Conservation (phyloP, 345 rosid species). For the Leavenworthia alabamica region DNA sequence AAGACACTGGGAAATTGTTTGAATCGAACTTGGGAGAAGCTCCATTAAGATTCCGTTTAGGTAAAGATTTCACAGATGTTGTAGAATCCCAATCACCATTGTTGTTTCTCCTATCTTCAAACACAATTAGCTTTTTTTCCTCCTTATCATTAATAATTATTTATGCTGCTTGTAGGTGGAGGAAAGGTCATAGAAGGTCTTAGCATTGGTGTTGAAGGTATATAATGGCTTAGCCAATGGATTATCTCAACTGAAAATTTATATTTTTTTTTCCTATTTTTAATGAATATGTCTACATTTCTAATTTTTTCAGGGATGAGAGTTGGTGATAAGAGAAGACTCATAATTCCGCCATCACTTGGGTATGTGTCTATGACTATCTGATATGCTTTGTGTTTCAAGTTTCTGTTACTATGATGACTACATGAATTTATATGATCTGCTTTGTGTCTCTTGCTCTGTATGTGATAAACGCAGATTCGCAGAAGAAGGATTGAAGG, state of each 20-base stretch:
- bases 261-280: neutral
- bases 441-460: neutral
- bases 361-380: too few species aligned
- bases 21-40: conserved; percentile 38
- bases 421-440: neutral
- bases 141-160: neutral
- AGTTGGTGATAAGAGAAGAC: conserved; percentile 75
- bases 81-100: neutral
- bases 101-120: neutral
- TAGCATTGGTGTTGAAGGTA: conserved; percentile 60
- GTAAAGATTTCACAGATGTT: conserved; percentile 22
- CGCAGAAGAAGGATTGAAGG: conserved; percentile 36
- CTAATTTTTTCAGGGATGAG: conserved; percentile 58
- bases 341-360: conserved; percentile 65
- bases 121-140: neutral
- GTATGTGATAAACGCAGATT: conserved; percentile 35
- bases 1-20: conserved; percentile 43
- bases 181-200: conserved; percentile 39
- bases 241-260: neutral
- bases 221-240: conserved; percentile 22
- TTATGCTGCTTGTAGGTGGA: conserved; percentile 33
- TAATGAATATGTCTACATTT: neutral
- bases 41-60: conserved; percentile 44
- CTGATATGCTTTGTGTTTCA: too few species aligned
- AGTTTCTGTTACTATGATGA: neutral